Base-by-base conservation (phyloP, 805 yeast species). In the Helenozyma rhizophorensis region DNA sequence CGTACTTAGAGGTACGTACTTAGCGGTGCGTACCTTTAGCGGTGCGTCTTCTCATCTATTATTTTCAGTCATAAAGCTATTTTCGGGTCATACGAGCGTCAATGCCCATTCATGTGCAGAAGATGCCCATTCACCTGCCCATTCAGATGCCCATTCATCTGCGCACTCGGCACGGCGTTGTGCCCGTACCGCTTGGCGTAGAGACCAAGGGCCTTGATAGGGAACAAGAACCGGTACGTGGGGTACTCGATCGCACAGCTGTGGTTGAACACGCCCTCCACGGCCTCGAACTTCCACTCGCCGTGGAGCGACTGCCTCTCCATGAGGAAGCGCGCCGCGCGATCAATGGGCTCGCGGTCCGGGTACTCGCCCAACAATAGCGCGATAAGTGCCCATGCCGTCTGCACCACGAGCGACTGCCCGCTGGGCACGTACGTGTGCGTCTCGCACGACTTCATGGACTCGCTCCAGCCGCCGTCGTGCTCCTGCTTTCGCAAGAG, bases 391-490 rank as follows among this genome's bases (percentile, higher is more conserved):
- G 83, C 94, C 98, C 98, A 93, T 0, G 96, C 73, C 0, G 97
- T 88, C 54, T 89, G 97, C 1, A 90, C 96, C 0, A 81, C 81
- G 32, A 81, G 68, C 2, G 95, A 78, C 15, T 65, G 67, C 3
- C 64, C 62, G 10, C 77, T 73, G 27, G 79, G 77, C 2, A 89
- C 83, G 56, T 88, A 90, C 0, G 80, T 68, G 39, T 74, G 78
- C 0, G 89, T 72, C 53, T 90, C 97, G 49, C 90, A 79, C 3
- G 94, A 78, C 53, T 90, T 81, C 85, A 90, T 87, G 7, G 85
- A 74, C 59, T 93, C 99, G 35, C 95, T 85, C 98, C 98, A 93
- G 1, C 98, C 98, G 15, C 98, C 99, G 58, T 93, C 97, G 4
- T 53, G 58, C 50, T 80, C 68, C 54, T 90, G 97, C 47, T 83